phyloP scores from a whole-genome alignment of 345 rosid species.

The Kandelia obovata region DNA sequence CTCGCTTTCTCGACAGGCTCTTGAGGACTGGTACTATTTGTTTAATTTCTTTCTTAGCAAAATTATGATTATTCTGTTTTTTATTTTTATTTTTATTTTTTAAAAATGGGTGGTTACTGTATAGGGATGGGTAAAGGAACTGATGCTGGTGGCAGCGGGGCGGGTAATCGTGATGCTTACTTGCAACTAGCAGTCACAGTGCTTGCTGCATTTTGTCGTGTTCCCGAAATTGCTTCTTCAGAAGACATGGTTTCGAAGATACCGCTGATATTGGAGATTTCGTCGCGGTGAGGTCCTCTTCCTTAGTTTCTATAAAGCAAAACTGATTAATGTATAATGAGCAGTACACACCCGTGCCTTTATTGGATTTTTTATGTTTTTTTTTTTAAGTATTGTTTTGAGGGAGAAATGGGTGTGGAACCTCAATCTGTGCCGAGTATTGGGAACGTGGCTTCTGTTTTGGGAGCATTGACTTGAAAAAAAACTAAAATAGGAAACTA shows the following conservation, averaged over 20 bases:
- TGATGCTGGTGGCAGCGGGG: slow-evolving; percentile 29
- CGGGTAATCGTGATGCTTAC: slow-evolving; percentile 63
- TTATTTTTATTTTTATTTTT: not conserved
- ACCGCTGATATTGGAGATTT: slow-evolving; percentile 53
- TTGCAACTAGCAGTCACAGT: slow-evolving; percentile 67
- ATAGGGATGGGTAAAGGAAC: slow-evolving; percentile 51
- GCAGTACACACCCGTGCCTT: not conserved
- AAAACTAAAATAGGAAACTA: no score
- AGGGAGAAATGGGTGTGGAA: no score
- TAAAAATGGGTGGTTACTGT: not conserved
- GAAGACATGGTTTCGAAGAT: slow-evolving; percentile 65
- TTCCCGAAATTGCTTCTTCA: slow-evolving; percentile 71
- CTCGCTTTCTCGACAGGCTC: slow-evolving; percentile 68
- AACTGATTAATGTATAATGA: not conserved
- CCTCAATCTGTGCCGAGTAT: no score
- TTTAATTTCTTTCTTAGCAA: not conserved
- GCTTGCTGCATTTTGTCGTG: slow-evolving; percentile 75
- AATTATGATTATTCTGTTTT: not conserved
- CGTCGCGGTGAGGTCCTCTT: slow-evolving; percentile 45
- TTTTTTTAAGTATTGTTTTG: no score
- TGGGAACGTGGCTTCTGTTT: no score
- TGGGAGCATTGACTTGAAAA: no score
- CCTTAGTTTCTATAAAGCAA: not conserved
- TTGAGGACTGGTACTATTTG: slow-evolving; percentile 54
- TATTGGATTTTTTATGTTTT: not conserved